Evolutionary conservation across 164 flowering plant genomes (phyloP).

Genomic region (Vitis riparia): DNA sequence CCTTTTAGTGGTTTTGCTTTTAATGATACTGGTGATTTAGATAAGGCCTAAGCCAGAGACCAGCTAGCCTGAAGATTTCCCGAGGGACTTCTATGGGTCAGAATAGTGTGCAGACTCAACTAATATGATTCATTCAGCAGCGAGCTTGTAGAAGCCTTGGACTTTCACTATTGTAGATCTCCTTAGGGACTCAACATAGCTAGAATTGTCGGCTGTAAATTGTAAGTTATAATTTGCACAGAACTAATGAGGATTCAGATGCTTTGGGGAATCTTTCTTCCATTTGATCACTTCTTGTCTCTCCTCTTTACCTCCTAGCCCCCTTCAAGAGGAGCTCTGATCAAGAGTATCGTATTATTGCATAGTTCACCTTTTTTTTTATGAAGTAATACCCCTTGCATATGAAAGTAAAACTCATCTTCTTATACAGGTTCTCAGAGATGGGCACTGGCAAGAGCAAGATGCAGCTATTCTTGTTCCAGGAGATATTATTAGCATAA

Average conservation of each 20-base stretch:
- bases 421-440: slow-evolving; percentile 66
- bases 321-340: background rate
- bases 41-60: background rate
- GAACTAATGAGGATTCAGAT: too few relatives aligned
- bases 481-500: slow-evolving; percentile 85
- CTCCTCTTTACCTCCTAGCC: background rate
- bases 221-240: too few relatives aligned
- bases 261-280: too few relatives aligned
- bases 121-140: too few relatives aligned
- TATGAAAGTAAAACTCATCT: background rate
- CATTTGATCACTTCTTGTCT: too few relatives aligned
- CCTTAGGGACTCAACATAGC: too few relatives aligned
- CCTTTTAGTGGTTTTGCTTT: background rate
- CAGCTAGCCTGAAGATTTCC: background rate
- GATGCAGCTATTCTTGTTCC: slow-evolving; percentile 84
- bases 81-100: too few relatives aligned
- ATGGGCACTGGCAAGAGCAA: slow-evolving; percentile 78
- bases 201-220: too few relatives aligned
- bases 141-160: too few relatives aligned
- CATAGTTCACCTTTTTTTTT: background rate
- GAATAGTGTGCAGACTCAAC: too few relatives aligned
- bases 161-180: too few relatives aligned
- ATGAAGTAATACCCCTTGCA: background rate
- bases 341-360: background rate
- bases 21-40: background rate